A percentile compares a stretch with the other conserved stretches of the same genome.
These are phyloP conservation scores for Hamamelis virginiana DNA, from an alignment of 164 flowering plant species.

Conservation along the genomic window DNA sequence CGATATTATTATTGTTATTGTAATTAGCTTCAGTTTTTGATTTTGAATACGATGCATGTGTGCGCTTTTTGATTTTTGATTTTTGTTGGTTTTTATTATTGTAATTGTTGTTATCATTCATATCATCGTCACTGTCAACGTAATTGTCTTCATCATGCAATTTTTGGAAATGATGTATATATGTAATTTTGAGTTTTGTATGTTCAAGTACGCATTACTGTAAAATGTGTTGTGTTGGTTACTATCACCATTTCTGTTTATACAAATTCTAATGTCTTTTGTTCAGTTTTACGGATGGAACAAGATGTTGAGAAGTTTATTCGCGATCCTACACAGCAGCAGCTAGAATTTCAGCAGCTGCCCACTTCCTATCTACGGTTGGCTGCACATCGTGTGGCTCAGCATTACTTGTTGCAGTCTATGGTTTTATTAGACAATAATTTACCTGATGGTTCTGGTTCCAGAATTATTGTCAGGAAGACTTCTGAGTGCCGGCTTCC, in stretches of 20 bases:
- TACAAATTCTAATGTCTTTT: background rate
- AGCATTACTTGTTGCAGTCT: conserved; percentile 87
- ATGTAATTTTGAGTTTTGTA: background rate
- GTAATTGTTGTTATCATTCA: background rate
- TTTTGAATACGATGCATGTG: background rate
- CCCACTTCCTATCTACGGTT: conserved; percentile 96
- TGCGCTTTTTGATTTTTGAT: background rate
- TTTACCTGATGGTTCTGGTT: conserved; percentile 80
- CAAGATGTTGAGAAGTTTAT: conserved; percentile 93
- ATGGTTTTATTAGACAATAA: conserved; percentile 76
- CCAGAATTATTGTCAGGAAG: conserved; percentile 79
- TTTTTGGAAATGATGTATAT: background rate
- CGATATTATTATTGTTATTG: background rate
- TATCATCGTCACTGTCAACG: background rate
- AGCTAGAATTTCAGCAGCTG: conserved; percentile 87
- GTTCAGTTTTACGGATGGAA: conserved; percentile 87
- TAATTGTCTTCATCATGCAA: background rate
- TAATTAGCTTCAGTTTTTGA: background rate
- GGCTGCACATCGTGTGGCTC: conserved; percentile 99
- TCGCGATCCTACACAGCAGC: conserved; percentile 73
- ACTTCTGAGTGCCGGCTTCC: conserved; percentile 69
- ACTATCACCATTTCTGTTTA: background rate
- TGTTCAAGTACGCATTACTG: background rate
- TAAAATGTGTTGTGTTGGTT: background rate
- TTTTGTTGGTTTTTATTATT: no score